These are phyloP conservation scores for Thozetella sp. DNA, from an alignment of 495 filamentous ascomycete genomes.

Conservation along the genomic window DNA sequence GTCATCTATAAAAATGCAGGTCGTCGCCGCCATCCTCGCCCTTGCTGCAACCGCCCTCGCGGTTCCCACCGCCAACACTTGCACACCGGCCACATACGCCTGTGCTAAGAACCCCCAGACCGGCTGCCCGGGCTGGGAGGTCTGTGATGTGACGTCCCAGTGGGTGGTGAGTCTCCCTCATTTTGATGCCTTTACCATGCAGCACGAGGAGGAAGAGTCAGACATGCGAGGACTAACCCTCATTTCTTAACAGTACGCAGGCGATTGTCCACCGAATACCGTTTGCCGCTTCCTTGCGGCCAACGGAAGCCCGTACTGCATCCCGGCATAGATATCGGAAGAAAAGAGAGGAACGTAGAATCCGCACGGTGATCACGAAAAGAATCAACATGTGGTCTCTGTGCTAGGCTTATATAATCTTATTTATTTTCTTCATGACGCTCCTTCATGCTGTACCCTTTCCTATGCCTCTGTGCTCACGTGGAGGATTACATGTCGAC, in stretches of 20 bases:
- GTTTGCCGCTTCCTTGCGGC: conserved; percentile 18
- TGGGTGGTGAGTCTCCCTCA: conserved; percentile 22
- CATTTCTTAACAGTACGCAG: conserved; percentile 12
- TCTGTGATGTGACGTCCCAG: conserved; percentile 15
- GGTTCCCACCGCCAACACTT: conserved; percentile 8
- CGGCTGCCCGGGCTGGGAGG: conserved; percentile 20
- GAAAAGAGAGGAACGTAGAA: no score
- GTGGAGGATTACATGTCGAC: no score
- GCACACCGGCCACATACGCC: conserved; percentile 23
- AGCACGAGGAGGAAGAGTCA: neutral
- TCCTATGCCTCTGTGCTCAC: neutral
- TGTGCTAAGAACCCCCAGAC: conserved; percentile 16
- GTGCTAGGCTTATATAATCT: conserved; percentile 2
- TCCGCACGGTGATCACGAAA: no score
- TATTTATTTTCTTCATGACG: conserved; percentile 5
- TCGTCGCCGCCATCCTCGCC: conserved; percentile 15
- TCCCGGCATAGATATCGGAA: conserved; percentile 4
- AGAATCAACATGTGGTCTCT: no score
- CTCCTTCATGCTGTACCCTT: neutral
- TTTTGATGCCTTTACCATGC: neutral
- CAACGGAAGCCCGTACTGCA: conserved; percentile 30
- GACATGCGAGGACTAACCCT: neutral
- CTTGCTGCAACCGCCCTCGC: conserved; percentile 18
- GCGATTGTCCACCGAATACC: conserved; percentile 15
- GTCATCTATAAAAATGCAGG: conserved; percentile 19